A percentile compares a stretch with the other conserved stretches of the same genome.
Conservation (phyloP, 164 flowering plant species). For the Liquidambar formosana region DNA sequence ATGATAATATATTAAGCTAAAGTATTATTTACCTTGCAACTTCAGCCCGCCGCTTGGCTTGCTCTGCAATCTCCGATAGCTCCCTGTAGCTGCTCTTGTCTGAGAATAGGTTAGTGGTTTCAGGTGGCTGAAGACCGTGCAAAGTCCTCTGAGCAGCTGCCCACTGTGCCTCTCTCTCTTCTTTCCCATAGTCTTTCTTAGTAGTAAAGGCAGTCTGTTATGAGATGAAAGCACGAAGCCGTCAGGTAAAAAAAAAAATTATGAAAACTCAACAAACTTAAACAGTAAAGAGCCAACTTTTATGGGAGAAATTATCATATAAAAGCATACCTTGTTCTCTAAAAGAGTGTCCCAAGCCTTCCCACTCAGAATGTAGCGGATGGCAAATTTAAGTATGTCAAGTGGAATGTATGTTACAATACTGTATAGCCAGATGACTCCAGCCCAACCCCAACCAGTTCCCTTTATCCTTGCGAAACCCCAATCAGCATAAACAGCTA, state of each 20-base stretch:
- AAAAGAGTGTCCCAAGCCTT: slow-evolving; percentile 51
- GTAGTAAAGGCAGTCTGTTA: slow-evolving; percentile 57
- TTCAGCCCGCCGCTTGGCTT: slow-evolving; percentile 55
- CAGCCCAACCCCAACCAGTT: slow-evolving; percentile 60
- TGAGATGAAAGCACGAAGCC: not conserved
- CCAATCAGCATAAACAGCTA: slow-evolving; percentile 58
- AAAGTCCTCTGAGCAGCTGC: slow-evolving; percentile 55
- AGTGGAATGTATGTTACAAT: slow-evolving; percentile 46
- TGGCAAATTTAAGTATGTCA: slow-evolving; percentile 43
- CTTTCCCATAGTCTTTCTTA: slow-evolving; percentile 55
- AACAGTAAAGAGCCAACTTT: no score
- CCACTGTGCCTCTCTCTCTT: slow-evolving; percentile 62
- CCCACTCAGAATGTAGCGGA: slow-evolving; percentile 48
- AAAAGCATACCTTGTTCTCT: slow-evolving; percentile 44
- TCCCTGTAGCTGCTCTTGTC: slow-evolving; percentile 56
- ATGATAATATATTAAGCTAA: no score
- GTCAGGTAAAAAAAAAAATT: not conserved
- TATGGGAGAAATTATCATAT: no score
- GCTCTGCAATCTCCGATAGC: slow-evolving; percentile 60
- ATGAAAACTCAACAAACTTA: no score
- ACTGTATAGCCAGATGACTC: slow-evolving; percentile 56
- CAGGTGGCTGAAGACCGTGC: slow-evolving; percentile 56
- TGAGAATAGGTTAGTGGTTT: slow-evolving; percentile 24
- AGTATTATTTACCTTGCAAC: slow-evolving; percentile 42
- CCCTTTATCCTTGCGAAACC: slow-evolving; percentile 45